phyloP scores from a whole-genome alignment of 2,329 filamentous ascomycete species.

The Leptographium procerum region DNA sequence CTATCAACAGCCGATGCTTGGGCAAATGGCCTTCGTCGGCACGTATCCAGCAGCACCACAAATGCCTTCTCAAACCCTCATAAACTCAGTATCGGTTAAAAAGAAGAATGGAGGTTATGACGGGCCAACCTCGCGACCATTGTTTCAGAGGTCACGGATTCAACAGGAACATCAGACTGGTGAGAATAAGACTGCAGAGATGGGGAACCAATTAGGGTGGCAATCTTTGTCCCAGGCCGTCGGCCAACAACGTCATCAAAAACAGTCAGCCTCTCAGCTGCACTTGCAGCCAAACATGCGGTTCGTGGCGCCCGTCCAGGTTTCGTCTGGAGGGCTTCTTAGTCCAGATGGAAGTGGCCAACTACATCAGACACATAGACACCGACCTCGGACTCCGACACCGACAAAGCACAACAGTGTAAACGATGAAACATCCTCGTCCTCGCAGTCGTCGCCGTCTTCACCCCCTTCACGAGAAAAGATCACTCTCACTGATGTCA shows the following conservation, averaged over 20 bases:
- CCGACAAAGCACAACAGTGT: background rate
- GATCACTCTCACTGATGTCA: background rate
- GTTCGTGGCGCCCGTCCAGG: background rate
- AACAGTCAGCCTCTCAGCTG: background rate
- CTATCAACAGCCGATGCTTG: background rate
- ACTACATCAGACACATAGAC: background rate
- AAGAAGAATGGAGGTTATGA: background rate
- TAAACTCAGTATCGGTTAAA: background rate
- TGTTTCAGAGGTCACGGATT: background rate
- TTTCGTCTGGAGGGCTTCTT: background rate
- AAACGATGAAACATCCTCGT: background rate
- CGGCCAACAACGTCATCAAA: background rate
- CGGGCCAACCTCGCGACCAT: background rate
- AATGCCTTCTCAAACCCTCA: background rate
- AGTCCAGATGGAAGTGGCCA: background rate
- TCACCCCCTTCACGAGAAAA: background rate
- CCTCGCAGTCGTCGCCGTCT: background rate
- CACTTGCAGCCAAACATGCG: background rate
- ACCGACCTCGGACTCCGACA: background rate
- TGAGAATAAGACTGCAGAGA: background rate
- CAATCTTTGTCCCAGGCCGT: background rate
- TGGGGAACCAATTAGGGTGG: background rate
- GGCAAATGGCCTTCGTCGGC: background rate
- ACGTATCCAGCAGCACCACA: background rate
- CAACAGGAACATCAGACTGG: background rate